A percentile compares a stretch with the other conserved stretches of the same genome.
These are phyloP conservation scores for Galerina sulciceps DNA, from an alignment of 768 basidiomycete genomes.

Conservation along the genomic window DNA sequence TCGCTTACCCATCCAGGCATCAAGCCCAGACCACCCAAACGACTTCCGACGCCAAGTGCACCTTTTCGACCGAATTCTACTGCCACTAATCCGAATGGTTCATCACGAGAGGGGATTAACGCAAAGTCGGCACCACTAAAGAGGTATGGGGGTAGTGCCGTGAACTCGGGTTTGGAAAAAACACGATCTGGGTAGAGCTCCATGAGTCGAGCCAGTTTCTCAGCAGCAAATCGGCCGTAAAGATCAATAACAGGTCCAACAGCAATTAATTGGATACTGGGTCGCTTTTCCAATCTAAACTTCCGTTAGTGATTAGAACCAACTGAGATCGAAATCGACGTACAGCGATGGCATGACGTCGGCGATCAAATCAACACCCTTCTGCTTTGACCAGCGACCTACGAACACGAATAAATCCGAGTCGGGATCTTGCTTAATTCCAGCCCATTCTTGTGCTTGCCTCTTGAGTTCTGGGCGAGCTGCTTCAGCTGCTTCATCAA, in stretches of 20 bases:
- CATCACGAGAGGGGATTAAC: conserved; percentile 93
- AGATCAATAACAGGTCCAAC: conserved; percentile 96
- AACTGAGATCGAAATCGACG: conserved; percentile 18
- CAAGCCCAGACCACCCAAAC: conserved; percentile 91
- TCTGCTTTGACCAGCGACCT: conserved; percentile 98
- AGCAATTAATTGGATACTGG: conserved; percentile 83
- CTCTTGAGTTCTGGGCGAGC: conserved; percentile 89
- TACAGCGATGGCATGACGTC: conserved; percentile 92
- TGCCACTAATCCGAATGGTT: conserved; percentile 94
- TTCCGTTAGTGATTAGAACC: conserved; percentile 6
- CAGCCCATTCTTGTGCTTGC: conserved; percentile 95
- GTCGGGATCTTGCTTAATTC: conserved; percentile 87
- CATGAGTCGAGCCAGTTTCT: conserved; percentile 92
- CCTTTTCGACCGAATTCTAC: conserved; percentile 97
- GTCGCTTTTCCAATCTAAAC: conserved; percentile 78
- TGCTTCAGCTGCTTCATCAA: conserved; percentile 85
- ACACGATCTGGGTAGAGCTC: conserved; percentile 94
- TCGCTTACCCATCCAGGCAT: conserved; percentile 95
- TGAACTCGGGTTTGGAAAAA: conserved; percentile 96
- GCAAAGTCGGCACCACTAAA: conserved; percentile 97
- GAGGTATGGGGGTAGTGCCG: conserved; percentile 88
- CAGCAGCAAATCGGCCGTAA: conserved; percentile 94
- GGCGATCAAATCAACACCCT: conserved; percentile 96
- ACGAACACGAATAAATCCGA: conserved; percentile 95
- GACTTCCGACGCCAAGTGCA: conserved; percentile 93